Base-by-base conservation (phyloP, 1,139 yeast species). In the Saccharomyces hybrid region DNA sequence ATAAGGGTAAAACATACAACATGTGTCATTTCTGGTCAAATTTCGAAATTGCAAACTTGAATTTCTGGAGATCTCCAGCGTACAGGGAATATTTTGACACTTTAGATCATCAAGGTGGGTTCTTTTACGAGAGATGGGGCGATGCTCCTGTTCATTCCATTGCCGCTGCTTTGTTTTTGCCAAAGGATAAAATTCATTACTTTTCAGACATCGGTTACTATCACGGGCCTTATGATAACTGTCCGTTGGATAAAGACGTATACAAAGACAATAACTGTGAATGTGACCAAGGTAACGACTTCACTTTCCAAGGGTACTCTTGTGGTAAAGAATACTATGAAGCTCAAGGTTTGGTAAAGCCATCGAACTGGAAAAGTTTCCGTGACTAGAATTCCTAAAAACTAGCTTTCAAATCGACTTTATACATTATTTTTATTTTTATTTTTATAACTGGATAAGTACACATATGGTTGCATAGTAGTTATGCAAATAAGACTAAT, bases 41-140 rank as follows among this genome's bases (percentile, higher is more conserved):
- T 71, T 88, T 88, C 62, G 96, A 88, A 72, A 78, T 88, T 65
- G 96, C 87, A 27, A 81, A 80, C 56, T 77, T 88, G 71, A 78
- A 82, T 55, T 78, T 88, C 65, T 88, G 90, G 89, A 80, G 95
- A 71, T 73, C 82, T 28, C 81, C 84, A 51, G 88, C 88, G 24
- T 88, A 88, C 69, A 69, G 71, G 54, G 76, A 78, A 52, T 88
- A 84, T 70, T 88, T 88, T 64, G 85, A 86, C 31, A 73, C 78
- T 64, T 78, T 88, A 64, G 96, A 88, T 70, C 73, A 80, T 62
- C 80, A 88, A 14, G 96, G 96, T 64, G 95, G 95, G 8, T 88
- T 88, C 73, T 88, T 86, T 73, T 88, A 88, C 68, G 96, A 88
- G 72, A 80, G 96, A 68, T 88, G 96, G 95, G 96, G 96, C 57